Evolutionary conservation across 2,329 filamentous ascomycete species (phyloP), one percentile per base, ranked within the genome.

Genomic region (Scortechinia acanthostroma): DNA sequence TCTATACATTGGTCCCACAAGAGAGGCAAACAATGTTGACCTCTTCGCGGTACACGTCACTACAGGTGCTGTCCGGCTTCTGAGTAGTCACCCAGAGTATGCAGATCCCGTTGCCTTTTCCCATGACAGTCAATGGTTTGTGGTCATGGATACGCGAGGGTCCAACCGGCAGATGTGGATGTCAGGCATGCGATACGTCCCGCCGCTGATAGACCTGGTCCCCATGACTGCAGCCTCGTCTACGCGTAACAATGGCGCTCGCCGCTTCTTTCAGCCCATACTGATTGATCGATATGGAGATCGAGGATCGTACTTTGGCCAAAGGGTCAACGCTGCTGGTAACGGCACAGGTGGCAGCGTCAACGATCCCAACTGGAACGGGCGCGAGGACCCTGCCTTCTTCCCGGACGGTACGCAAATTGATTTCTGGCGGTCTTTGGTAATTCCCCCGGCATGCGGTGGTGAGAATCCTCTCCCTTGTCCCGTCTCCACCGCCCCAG

Each of bases 281-380:
- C 54, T 74, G 1, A 52, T 73, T 3, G 68, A 73, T 45, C 50
- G 52, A 0, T 49, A 70, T 23, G 70, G 70, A 3, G 70, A 74
- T 47, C 63, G 69, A 3, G 67, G 57, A 1, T 45, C 52, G 0
- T 73, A 73, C 50, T 69, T 59, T 46, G 69, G 70, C 2, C 68
- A 69, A 50, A 55, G 56, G 45, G 49, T 71, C 46, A 73, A 73
- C 42, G 59, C 51, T 0, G 65, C 47, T 1, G 61, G 60, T 2
- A 54, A 62, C 17, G 57, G 55, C 2, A 60, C 50, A 21, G 48
- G 49, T 15, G 66, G 65, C 1, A 60, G 53, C 44, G 47, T 66
- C n/a, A 65, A 68, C 45, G 68, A 73, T 45, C 63, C 69, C 0
- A 59, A 69, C 21, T 73, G 71, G 71, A 73, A 73, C 49, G 70